Conservation (phyloP, 2,329 filamentous ascomycete species). For the Penicillium sumatraense region DNA sequence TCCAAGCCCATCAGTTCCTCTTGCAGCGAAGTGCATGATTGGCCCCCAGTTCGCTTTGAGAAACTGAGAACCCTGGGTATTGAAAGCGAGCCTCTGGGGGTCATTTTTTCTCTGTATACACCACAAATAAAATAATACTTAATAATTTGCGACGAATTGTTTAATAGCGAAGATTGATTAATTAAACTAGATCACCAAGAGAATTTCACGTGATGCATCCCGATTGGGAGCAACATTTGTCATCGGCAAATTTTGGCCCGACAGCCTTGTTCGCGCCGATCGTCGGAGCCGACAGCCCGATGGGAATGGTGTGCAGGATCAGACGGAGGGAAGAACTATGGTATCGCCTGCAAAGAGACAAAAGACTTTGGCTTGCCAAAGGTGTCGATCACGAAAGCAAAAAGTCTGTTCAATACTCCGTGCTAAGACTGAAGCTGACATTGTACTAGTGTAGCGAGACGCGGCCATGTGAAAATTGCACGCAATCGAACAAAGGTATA, state of each 20-base stretch:
- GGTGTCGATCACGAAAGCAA: conserved; percentile 18
- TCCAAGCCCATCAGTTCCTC: background rate
- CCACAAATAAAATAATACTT: too few relatives aligned
- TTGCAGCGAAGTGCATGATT: background rate
- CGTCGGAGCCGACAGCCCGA: background rate
- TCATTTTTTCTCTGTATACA: too few relatives aligned
- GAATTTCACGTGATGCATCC: background rate
- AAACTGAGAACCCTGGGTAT: too few relatives aligned
- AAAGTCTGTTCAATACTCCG: conserved; percentile 1
- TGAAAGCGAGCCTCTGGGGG: too few relatives aligned
- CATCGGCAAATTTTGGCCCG: conserved; percentile 1
- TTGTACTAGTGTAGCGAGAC: conserved; percentile 10
- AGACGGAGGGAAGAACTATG: background rate
- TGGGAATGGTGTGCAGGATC: background rate
- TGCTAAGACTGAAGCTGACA: background rate
- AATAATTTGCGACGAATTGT: too few relatives aligned
- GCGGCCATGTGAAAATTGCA: conserved; percentile 18
- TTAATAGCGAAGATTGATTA: too few relatives aligned
- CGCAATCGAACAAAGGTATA: conserved; percentile 9
- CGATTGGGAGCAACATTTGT: background rate
- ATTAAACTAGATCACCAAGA: background rate
- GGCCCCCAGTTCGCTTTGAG: background rate
- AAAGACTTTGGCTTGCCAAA: conserved; percentile 13
- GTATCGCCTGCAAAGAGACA: conserved; percentile 9
- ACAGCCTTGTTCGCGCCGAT: conserved; percentile 6